Percentiles rank a stretch among this genome's conserved stretches.
Evolutionary conservation across 306 rosid species (phyloP).

Genomic region (Alnus rubra): DNA sequence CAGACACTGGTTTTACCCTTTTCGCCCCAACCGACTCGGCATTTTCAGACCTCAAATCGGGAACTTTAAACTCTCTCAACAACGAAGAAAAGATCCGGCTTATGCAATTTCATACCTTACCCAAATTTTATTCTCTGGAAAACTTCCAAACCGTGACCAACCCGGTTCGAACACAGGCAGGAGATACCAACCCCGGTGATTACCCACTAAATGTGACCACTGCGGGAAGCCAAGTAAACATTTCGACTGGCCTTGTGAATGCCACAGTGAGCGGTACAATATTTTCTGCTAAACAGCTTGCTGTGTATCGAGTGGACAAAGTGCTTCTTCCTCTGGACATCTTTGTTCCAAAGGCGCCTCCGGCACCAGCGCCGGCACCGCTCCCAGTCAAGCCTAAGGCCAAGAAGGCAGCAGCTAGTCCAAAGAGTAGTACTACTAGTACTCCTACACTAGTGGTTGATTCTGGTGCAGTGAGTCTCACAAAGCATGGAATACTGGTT

Average conservation of each 20-base stretch:
- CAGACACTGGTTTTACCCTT: slow-evolving; percentile 53
- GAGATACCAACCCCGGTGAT: slow-evolving; percentile 50
- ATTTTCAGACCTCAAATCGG: slow-evolving; percentile 64
- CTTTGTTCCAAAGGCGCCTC: slow-evolving; percentile 31
- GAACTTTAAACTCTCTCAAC: slow-evolving; percentile 54
- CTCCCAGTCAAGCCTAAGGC: slow-evolving; percentile 37
- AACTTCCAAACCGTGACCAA: slow-evolving; percentile 70
- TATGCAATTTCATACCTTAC: slow-evolving; percentile 55
- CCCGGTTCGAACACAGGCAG: slow-evolving; percentile 73
- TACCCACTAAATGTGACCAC: slow-evolving; percentile 51
- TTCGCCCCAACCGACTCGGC: slow-evolving; percentile 59
- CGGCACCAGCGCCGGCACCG: slow-evolving; percentile 33
- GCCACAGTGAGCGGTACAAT: slow-evolving; percentile 47
- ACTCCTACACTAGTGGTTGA: too few species aligned
- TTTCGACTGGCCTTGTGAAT: slow-evolving; percentile 58
- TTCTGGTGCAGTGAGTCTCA: too few species aligned
- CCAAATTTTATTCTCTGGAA: slow-evolving; percentile 39
- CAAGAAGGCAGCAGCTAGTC: slow-evolving; percentile 23
- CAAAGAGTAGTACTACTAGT: neutral
- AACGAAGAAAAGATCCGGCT: slow-evolving; percentile 60
- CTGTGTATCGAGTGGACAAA: slow-evolving; percentile 52
- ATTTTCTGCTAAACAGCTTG: slow-evolving; percentile 50
- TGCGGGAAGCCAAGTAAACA: slow-evolving; percentile 43
- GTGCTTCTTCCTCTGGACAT: slow-evolving; percentile 60
- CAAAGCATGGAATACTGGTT: slow-evolving; percentile 13